Percentiles rank a stretch among this genome's conserved stretches.
Conservation (phyloP, 805 yeast species). For the Candida anglica region DNA sequence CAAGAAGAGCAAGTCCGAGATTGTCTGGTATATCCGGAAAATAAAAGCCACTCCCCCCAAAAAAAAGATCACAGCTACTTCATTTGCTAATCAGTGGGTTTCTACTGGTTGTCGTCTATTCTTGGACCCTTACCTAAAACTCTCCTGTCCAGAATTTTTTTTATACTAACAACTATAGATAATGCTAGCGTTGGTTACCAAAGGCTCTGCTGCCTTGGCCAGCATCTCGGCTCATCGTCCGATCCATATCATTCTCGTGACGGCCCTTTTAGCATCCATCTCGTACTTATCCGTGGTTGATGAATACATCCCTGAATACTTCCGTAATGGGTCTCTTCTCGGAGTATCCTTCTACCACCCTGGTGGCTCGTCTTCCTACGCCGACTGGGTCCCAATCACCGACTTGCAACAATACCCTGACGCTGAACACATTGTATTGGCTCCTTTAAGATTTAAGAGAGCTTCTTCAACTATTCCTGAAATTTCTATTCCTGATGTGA, state of each 20-base stretch:
- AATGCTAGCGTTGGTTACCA: constrained; percentile 30
- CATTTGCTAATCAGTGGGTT: too few relatives aligned
- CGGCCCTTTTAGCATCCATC: constrained; percentile 71
- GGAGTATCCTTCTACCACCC: constrained; percentile 31
- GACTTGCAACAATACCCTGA: constrained; percentile 36
- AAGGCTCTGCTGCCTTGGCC: constrained; percentile 41
- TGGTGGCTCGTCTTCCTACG: constrained; percentile 26
- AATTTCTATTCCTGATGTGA: constrained; percentile 3
- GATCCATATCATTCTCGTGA: constrained; percentile 73
- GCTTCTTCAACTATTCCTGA: constrained; percentile 33
- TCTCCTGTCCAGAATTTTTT: too few relatives aligned
- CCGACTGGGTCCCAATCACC: constrained; percentile 48
- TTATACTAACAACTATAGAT: too few relatives aligned
- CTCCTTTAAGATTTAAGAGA: constrained; percentile 57
- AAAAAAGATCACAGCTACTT: too few relatives aligned
- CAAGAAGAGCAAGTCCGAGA: too few relatives aligned
- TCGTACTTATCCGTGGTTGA: constrained; percentile 76
- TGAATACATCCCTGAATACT: constrained; percentile 51
- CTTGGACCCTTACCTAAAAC: too few relatives aligned
- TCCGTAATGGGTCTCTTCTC: constrained; percentile 28
- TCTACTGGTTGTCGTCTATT: too few relatives aligned
- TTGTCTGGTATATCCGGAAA: too few relatives aligned
- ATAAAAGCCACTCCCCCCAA: too few relatives aligned
- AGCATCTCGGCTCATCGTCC: constrained; percentile 73
- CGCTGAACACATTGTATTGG: constrained; percentile 45